These are phyloP conservation scores for Marasmius oreades DNA, from an alignment of 1,284 basidiomycete genomes.

Conservation along the genomic window DNA sequence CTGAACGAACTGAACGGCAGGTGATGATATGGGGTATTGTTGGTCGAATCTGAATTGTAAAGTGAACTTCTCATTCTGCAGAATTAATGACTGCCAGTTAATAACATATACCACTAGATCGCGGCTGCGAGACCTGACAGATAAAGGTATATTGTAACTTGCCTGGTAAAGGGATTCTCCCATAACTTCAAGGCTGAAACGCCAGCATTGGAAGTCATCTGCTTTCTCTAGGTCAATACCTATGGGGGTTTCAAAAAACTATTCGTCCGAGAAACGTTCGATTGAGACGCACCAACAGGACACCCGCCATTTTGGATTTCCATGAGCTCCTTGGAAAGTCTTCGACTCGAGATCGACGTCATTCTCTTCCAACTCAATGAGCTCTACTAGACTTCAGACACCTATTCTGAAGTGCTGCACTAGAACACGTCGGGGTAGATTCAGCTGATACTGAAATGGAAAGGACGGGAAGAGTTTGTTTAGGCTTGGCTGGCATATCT, in stretches of 20 bases:
- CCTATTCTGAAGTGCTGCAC: not conserved
- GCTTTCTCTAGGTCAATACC: slow-evolving; percentile 70
- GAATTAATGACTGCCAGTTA: not conserved
- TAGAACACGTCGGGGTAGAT: too few species aligned
- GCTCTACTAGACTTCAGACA: not conserved
- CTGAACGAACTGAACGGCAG: slow-evolving; percentile 79
- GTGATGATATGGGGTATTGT: slow-evolving; percentile 76
- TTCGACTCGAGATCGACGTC: slow-evolving; percentile 61
- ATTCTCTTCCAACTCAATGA: slow-evolving; percentile 29
- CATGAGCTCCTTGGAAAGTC: slow-evolving; percentile 68
- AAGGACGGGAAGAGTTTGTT: not conserved
- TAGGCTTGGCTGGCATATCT: slow-evolving; percentile 2
- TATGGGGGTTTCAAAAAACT: too few species aligned
- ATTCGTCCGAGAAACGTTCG: too few species aligned
- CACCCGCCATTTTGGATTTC: slow-evolving; percentile 70
- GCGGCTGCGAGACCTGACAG: slow-evolving; percentile 4
- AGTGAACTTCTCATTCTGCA: slow-evolving; percentile 69
- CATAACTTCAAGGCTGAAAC: slow-evolving; percentile 72
- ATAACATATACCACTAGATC: not conserved
- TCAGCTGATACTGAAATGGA: too few species aligned
- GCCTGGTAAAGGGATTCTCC: slow-evolving; percentile 75
- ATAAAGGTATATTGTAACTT: slow-evolving; percentile 15
- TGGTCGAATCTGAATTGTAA: slow-evolving; percentile 75
- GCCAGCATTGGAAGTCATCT: slow-evolving; percentile 73
- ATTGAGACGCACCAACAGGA: slow-evolving; percentile 62